phyloP scores from a whole-genome alignment of 257 asterid genomes.

The Knoxia roxburghii region DNA sequence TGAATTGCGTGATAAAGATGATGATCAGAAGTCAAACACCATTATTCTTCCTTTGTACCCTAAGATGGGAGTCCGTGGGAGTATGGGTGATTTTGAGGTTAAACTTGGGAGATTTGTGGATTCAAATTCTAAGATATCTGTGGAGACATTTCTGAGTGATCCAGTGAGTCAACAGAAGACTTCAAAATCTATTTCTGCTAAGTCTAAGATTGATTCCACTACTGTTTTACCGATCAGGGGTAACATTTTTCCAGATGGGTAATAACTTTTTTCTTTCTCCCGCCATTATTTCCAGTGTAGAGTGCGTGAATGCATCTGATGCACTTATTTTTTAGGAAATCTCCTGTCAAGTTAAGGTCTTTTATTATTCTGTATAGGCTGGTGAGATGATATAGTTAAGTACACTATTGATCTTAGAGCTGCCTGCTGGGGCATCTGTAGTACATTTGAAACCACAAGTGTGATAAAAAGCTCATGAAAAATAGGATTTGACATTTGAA shows the following conservation, averaged over 20 bases:
- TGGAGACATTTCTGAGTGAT: slow-evolving; percentile 10
- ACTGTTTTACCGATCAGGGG: slow-evolving; percentile 49
- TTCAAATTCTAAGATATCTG: slow-evolving; percentile 16
- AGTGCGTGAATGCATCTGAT: background rate
- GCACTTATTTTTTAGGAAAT: background rate
- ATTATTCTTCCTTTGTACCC: slow-evolving; percentile 53
- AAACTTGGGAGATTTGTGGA: slow-evolving; percentile 48
- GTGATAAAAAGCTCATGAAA: background rate
- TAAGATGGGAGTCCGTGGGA: slow-evolving; percentile 28
- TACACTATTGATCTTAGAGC: background rate
- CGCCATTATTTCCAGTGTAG: background rate
- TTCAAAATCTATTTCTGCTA: slow-evolving; percentile 20
- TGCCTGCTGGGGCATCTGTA: background rate
- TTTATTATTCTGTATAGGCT: background rate
- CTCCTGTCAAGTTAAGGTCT: background rate
- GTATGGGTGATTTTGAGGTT: slow-evolving; percentile 34
- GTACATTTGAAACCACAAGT: background rate
- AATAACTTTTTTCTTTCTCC: slow-evolving; percentile 12
- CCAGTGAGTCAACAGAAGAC: slow-evolving; percentile 18
- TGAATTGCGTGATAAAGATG: slow-evolving; percentile 36
- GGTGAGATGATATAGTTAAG: background rate
- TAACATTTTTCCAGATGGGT: slow-evolving; percentile 60
- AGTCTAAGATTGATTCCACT: slow-evolving; percentile 36
- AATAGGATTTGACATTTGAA: background rate
- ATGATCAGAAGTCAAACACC: slow-evolving; percentile 30